Percentiles rank a stretch among this genome's conserved stretches.
phyloP scores from a whole-genome alignment of 345 rosid species.

The Citrus australasica region DNA sequence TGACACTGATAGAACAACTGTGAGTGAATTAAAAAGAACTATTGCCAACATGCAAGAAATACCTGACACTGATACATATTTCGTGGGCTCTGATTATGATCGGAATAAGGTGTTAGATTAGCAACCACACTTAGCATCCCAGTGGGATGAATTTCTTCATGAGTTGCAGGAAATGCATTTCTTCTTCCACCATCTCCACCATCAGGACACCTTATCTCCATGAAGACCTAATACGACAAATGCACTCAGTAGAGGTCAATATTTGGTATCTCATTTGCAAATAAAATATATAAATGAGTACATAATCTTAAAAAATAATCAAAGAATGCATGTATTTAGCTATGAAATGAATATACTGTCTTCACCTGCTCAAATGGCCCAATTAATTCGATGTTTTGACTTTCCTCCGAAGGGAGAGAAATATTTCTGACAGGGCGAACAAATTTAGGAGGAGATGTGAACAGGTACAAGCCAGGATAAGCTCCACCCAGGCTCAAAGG shows the following conservation, averaged over 20 bases:
- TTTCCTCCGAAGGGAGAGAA: slow-evolving; percentile 38
- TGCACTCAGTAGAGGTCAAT: background rate
- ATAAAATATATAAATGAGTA: background rate
- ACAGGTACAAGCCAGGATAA: slow-evolving; percentile 84
- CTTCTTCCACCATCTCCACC: slow-evolving; percentile 93
- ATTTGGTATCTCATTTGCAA: slow-evolving; percentile 4
- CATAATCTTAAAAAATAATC: background rate
- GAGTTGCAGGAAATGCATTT: slow-evolving; percentile 67
- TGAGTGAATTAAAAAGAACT: background rate
- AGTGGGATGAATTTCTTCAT: slow-evolving; percentile 94
- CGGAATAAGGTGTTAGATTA: slow-evolving; percentile 98
- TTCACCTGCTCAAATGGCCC: slow-evolving; percentile 98
- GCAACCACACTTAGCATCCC: slow-evolving; percentile 96
- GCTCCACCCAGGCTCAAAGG: slow-evolving; percentile 91
- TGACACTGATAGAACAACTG: slow-evolving; percentile 67
- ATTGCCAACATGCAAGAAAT: slow-evolving; percentile 6
- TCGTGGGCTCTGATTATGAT: slow-evolving; percentile 98
- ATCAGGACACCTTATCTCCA: slow-evolving; percentile 98
- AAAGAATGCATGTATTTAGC: background rate
- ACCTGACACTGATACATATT: slow-evolving; percentile 99
- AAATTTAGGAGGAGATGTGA: slow-evolving; percentile 87
- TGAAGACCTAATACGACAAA: slow-evolving; percentile 59
- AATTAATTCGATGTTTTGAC: slow-evolving; percentile 60
- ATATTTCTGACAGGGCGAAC: slow-evolving; percentile 79
- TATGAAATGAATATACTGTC: background rate